These are phyloP conservation scores for Daldinia grandis DNA, from an alignment of 495 filamentous ascomycete genomes.

Conservation along the genomic window DNA sequence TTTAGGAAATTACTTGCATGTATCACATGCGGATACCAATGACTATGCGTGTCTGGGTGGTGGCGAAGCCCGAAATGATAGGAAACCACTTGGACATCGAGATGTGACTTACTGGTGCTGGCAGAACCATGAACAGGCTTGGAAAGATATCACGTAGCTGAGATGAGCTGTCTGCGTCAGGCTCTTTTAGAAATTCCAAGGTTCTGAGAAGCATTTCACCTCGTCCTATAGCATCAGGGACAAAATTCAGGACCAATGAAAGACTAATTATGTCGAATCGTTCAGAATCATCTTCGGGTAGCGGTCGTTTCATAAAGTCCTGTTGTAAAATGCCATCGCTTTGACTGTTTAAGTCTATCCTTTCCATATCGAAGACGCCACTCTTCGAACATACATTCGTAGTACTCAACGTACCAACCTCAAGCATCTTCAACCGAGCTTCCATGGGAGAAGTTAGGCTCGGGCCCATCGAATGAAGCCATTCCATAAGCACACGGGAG, in stretches of 20 bases:
- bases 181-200: constrained; percentile 66
- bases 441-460: constrained; percentile 39
- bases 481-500: constrained; percentile 84
- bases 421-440: constrained; percentile 70
- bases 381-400: constrained; percentile 84
- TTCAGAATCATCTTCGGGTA: constrained; percentile 68
- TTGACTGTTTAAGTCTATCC: constrained; percentile 92
- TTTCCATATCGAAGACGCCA: constrained; percentile 71
- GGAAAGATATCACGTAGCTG: constrained; percentile 63
- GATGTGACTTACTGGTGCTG: constrained; percentile 61
- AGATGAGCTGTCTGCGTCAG: constrained; percentile 27
- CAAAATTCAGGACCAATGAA: constrained; percentile 95
- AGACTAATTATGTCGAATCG: constrained; percentile 89
- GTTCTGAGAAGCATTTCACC: constrained; percentile 89
- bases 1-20: neutral
- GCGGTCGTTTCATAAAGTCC: constrained; percentile 91
- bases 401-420: constrained; percentile 88
- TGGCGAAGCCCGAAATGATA: neutral
- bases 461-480: constrained; percentile 66
- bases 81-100: neutral
- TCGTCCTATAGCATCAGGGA: constrained; percentile 74
- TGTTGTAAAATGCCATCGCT: constrained; percentile 81
- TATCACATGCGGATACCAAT: neutral
- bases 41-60: neutral
- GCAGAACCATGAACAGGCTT: constrained; percentile 87